Conservation (phyloP, 1,139 yeast species). For the Saccharomyces hybrid region DNA sequence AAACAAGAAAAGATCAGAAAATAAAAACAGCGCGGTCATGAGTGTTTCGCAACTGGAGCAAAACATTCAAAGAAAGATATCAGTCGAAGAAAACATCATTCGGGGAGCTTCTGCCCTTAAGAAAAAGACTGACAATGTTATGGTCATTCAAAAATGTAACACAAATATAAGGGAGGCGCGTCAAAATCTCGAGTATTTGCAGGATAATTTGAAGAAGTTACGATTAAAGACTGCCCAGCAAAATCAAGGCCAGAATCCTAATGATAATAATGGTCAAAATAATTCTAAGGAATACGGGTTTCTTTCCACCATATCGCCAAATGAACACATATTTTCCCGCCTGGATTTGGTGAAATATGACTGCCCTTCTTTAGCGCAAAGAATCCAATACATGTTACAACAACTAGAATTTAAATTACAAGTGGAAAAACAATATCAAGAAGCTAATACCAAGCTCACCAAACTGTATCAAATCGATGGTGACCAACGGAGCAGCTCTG, state of each 20-base stretch:
- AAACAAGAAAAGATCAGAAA: too few relatives aligned
- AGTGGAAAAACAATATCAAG: slow-evolving; percentile 87
- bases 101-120: slow-evolving; percentile 80
- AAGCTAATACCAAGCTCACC: slow-evolving; percentile 83
- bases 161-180: slow-evolving; percentile 87
- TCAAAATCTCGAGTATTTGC: slow-evolving; percentile 79
- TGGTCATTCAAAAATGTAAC: slow-evolving; percentile 85
- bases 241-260: not conserved
- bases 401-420: slow-evolving; percentile 88
- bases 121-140: slow-evolving; percentile 66
- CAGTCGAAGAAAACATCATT: slow-evolving; percentile 78
- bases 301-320: slow-evolving; percentile 26
- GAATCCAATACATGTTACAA: slow-evolving; percentile 91
- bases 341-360: slow-evolving; percentile 85
- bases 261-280: slow-evolving; percentile 3
- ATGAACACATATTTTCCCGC: slow-evolving; percentile 39
- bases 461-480: slow-evolving; percentile 86
- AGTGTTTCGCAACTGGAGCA: slow-evolving; percentile 28
- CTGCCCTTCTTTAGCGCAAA: slow-evolving; percentile 91
- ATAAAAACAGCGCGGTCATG: not conserved
- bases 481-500: slow-evolving; percentile 74
- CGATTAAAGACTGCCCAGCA: slow-evolving; percentile 32
- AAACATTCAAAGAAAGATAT: slow-evolving; percentile 76
- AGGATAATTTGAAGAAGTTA: slow-evolving; percentile 65
- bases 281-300: slow-evolving; percentile 20